Evolutionary conservation across 257 asterid genomes (phyloP), one percentile per base, ranked within the genome.

Genomic region (Verbascum thapsus): DNA sequence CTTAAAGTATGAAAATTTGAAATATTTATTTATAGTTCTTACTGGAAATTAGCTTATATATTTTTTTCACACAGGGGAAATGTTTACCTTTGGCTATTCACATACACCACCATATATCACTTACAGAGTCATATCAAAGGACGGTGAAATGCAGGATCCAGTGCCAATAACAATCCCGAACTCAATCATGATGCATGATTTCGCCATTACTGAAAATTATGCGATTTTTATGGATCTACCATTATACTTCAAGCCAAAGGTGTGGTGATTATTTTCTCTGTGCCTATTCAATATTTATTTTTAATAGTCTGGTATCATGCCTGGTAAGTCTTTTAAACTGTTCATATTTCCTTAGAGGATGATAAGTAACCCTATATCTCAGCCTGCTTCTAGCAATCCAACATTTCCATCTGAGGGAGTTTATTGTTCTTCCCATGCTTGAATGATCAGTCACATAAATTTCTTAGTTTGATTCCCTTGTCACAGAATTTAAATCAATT

Each of bases 131-230:
- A 77, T 92, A 82, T 89, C 99, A 45, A 87, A 81, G 78, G 97
- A 83, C 48, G 99, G 99, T 12, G 64, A 55, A 32, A 92, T 92
- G 99, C 76, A 89, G 60, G 99, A 89, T 68, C 95, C 97, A 6
- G 99, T 92, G 75, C 94, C 96, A 42, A 89, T 92, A 62, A 89
- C 99, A 67, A 67, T 92, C 57, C 57, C 96, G 59, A 89, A 74
- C 7, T 78, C 99, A 63, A 67, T 89, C 74, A 87, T 92, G 99
- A 87, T 92, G 96, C 98, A 92, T 68, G 98, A 92, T 78, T 92
- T 92, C 72, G 98, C 98, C 80, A 92, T 92, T 70, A 89, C 99
- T 64, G 97, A 92, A 74, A 92, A 92, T 68, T 92, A 87, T 83
- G 96, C 96, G 3, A 68, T 92, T 66, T 85, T 92, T 72, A 75